A percentile compares a stretch with the other conserved stretches of the same genome.
Conservation (phyloP, 768 basidiomycete genomes). For the Hericium coralloides region DNA sequence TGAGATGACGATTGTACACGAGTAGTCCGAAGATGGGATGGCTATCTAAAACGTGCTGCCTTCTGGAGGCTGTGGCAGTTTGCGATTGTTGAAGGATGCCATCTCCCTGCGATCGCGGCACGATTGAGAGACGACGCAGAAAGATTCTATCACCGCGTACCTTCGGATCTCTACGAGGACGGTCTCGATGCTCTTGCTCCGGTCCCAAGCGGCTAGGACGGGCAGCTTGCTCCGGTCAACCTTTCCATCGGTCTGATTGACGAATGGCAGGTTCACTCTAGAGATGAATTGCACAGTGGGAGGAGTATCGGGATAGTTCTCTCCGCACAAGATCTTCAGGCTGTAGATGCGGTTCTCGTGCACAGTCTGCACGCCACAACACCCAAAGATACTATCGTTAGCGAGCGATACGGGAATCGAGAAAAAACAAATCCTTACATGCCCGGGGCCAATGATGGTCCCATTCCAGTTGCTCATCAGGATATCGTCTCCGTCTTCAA, state of each 20-base stretch:
- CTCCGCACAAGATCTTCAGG: conserved; percentile 81
- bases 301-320: conserved; percentile 64
- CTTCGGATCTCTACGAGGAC: conserved; percentile 89
- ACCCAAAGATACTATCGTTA: neutral
- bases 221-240: conserved; percentile 68
- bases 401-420: neutral
- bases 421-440: conserved; percentile 45
- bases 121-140: neutral
- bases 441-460: conserved; percentile 97
- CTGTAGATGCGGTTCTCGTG: conserved; percentile 99
- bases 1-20: neutral
- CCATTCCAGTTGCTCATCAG: conserved; percentile 99
- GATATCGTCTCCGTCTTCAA: conserved; percentile 94
- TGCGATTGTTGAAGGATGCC: conserved; percentile 85
- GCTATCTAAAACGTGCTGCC: conserved; percentile 53
- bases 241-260: conserved; percentile 62
- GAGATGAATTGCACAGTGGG: conserved; percentile 83
- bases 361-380: conserved; percentile 54
- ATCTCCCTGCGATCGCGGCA: conserved; percentile 60
- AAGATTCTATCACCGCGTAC: conserved; percentile 33
- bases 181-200: conserved; percentile 75
- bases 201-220: conserved; percentile 68
- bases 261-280: conserved; percentile 90
- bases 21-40: neutral
- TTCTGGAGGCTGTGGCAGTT: conserved; percentile 92